Evolutionary conservation across 352 stramenopile genomes (phyloP).

Genomic region (Pythium dissotocum): DNA sequence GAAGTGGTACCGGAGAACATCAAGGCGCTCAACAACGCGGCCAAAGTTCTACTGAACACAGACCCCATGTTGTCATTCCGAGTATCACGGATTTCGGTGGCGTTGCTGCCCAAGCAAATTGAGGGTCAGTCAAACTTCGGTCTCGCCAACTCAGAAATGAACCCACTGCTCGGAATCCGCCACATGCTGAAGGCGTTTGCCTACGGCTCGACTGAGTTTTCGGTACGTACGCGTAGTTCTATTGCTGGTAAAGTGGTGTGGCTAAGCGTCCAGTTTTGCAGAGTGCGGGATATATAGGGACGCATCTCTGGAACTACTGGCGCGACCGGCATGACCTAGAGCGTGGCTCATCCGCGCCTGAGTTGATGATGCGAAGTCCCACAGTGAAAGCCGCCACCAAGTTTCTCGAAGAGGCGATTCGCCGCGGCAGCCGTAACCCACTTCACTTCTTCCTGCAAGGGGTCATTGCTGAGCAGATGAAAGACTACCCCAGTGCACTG

Average conservation of each 20-base stretch:
- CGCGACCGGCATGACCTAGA: background rate
- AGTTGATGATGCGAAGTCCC: conserved; percentile 13
- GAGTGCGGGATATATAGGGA: conserved; percentile 23
- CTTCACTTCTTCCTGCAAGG: conserved; percentile 23
- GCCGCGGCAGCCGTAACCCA: conserved; percentile 10
- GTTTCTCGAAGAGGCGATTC: conserved; percentile 23
- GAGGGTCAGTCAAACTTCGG: conserved; percentile 63
- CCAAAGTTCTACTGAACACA: conserved; percentile 57
- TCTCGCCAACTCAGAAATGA: conserved; percentile 36
- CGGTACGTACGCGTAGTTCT: conserved; percentile 14
- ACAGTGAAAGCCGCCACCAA: conserved; percentile 6
- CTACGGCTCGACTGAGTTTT: conserved; percentile 24
- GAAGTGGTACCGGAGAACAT: conserved; percentile 62
- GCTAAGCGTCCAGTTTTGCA: background rate
- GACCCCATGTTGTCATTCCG: conserved; percentile 41
- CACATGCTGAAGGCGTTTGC: conserved; percentile 51
- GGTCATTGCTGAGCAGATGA: conserved; percentile 9
- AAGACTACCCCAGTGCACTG: conserved; percentile 8
- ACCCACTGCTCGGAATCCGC: conserved; percentile 40
- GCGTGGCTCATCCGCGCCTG: background rate
- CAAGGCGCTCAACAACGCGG: conserved; percentile 78
- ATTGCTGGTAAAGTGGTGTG: conserved; percentile 20
- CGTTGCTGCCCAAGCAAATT: conserved; percentile 45
- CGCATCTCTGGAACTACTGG: conserved; percentile 23
- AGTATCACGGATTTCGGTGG: conserved; percentile 39